Conservation (phyloP, 2,329 filamentous ascomycete species). For the Aspergillus proliferans region DNA sequence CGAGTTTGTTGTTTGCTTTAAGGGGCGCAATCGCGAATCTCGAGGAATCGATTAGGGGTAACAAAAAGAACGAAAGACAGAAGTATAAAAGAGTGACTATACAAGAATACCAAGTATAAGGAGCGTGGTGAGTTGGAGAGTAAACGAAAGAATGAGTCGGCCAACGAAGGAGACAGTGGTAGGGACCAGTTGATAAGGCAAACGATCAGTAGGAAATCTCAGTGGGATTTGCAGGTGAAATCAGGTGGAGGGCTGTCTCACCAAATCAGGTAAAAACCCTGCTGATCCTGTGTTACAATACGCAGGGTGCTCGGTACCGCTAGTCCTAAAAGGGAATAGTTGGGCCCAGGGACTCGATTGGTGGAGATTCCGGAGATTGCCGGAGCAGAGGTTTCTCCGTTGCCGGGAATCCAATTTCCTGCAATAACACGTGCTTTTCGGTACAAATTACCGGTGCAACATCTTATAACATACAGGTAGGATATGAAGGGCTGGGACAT, state of each 20-base stretch:
- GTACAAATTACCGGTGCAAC: no score
- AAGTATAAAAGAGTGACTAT: constrained; percentile 12
- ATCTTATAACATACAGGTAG: no score
- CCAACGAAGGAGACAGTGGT: constrained; percentile 4
- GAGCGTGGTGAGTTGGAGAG: constrained; percentile 10
- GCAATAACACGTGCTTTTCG: no score
- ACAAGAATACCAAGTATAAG: constrained; percentile 3
- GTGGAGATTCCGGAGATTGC: neutral
- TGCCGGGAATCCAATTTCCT: neutral
- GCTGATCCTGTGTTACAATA: constrained; percentile 5
- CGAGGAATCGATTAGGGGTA: constrained; percentile 6
- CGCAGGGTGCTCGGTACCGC: neutral
- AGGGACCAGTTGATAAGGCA: neutral
- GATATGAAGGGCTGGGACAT: no score
- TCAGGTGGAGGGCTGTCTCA: constrained; percentile 5
- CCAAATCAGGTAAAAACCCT: constrained; percentile 7
- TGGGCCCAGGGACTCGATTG: neutral
- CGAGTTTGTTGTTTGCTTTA: neutral
- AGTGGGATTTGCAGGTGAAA: constrained; percentile 9
- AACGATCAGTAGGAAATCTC: constrained; percentile 3
- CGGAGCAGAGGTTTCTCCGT: neutral
- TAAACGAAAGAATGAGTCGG: constrained; percentile 14
- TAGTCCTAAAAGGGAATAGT: neutral
- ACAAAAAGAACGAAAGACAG: constrained; percentile 1
- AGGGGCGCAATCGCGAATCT: constrained; percentile 1